phyloP scores from a whole-genome alignment of 2,329 filamentous ascomycete species.

The Hypomyces rosellus region DNA sequence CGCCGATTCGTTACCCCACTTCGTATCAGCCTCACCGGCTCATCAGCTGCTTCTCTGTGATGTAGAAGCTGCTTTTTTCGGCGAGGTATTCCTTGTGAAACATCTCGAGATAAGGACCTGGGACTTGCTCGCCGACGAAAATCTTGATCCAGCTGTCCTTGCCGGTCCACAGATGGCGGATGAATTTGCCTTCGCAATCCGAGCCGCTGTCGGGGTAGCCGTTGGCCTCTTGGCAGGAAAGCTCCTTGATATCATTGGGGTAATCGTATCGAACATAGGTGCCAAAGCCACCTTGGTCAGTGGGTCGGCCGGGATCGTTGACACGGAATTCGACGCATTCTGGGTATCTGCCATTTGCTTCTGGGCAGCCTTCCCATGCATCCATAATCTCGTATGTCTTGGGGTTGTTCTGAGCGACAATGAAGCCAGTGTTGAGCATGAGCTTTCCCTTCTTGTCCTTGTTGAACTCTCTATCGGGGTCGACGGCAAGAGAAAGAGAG shows the following conservation, averaged over 20 bases:
- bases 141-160: conserved; percentile 35
- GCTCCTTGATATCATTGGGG: conserved; percentile 32
- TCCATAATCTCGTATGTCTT: conserved; percentile 42
- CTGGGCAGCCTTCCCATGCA: conserved; percentile 40
- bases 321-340: conserved; percentile 33
- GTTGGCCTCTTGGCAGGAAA: conserved; percentile 38
- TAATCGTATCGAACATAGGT: conserved; percentile 38
- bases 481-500: conserved; percentile 36
- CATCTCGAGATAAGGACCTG: conserved; percentile 28
- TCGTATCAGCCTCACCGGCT: not conserved
- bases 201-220: conserved; percentile 34
- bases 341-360: conserved; percentile 32
- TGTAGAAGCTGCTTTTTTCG: conserved; percentile 29
- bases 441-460: conserved; percentile 33
- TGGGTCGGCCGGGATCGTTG: conserved; percentile 31
- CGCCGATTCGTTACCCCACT: too few relatives aligned
- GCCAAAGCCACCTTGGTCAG: conserved; percentile 40
- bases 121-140: conserved; percentile 31
- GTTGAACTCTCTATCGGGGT: conserved; percentile 33
- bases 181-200: conserved; percentile 34
- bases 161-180: conserved; percentile 39
- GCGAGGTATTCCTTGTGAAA: conserved; percentile 31
- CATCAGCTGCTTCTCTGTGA: conserved; percentile 31
- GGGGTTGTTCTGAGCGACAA: conserved; percentile 45
- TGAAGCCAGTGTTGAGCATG: conserved; percentile 48